Evolutionary conservation across 148 eudicot genomes (phyloP), one percentile per base, ranked within the genome.

Genomic region (Hydrangea macrophylla): DNA sequence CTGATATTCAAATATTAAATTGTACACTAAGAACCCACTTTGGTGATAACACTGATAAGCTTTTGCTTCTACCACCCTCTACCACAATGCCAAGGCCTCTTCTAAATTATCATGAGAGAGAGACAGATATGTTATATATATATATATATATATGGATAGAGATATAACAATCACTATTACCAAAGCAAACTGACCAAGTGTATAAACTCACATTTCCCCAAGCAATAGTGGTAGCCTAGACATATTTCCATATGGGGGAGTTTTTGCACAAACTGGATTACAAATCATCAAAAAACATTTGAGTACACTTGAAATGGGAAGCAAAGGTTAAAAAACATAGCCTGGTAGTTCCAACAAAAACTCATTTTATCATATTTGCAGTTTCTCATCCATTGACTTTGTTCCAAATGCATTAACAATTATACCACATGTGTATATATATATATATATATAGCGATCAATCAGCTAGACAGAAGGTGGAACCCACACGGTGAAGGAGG

Each of bases 11-110:
- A 9, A 48, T 2, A 50, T 64, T 67, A 50, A 48, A 64, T 72
- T 75, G 78, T 71, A 66, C 45, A 73, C 65, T 82, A 83, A 82
- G 71, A 79, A 58, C 62, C 76, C 86, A 82, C 81, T 79, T 76
- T 53, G 58, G 28, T 60, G 55, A 58, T 27, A 54, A 67, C 58
- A n/a, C n/a, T n/a, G n/a, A n/a, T n/a, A n/a, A n/a, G n/a, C n/a
- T n/a, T 54, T 32, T 56, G 36, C 70, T 62, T 72, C 61, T 61
- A 23, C 45, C 13, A 65, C 24, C 62, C 25, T n/a, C n/a, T 76
- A 2, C 13, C 42, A 60, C 15, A 33, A 56, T 35, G 54, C 20
- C 42, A 62, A 58, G n/a, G 33, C 35, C 30, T 17, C 37, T 32
- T 24, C 48, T 51, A 23, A n/a, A 20, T 60, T 60, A 60, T 60